Percentiles rank a stretch among this genome's conserved stretches.
phyloP scores from a whole-genome alignment of 331 rosid genomes.

The Quercus phellos region DNA sequence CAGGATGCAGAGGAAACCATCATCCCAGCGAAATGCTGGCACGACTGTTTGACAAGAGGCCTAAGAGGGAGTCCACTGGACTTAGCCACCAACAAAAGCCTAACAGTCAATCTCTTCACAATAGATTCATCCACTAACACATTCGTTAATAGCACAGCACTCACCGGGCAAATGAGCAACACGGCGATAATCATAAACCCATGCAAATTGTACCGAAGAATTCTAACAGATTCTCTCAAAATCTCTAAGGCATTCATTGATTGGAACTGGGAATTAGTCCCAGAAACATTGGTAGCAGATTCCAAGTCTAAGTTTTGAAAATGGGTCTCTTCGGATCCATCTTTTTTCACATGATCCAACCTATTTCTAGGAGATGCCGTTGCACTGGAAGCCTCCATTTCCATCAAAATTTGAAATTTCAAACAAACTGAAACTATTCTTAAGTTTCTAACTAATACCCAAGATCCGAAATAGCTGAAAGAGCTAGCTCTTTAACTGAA shows the following conservation, averaged over 20 bases:
- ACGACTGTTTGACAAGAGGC: slow-evolving; percentile 73
- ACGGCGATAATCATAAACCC: slow-evolving; percentile 61
- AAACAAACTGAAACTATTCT: background rate
- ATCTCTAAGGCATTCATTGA: slow-evolving; percentile 90
- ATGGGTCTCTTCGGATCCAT: slow-evolving; percentile 46
- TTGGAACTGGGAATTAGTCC: slow-evolving; percentile 29
- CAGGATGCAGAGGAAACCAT: slow-evolving; percentile 53
- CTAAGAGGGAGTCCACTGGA: slow-evolving; percentile 82
- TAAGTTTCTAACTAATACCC: background rate
- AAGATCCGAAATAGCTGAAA: slow-evolving; percentile 10
- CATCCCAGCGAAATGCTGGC: slow-evolving; percentile 67
- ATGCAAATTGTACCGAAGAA: slow-evolving; percentile 75
- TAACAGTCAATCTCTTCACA: slow-evolving; percentile 56
- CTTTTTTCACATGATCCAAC: slow-evolving; percentile 43
- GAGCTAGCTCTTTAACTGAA: background rate
- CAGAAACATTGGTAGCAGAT: slow-evolving; percentile 21
- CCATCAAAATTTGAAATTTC: background rate
- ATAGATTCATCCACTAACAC: slow-evolving; percentile 53
- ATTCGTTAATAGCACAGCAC: slow-evolving; percentile 71
- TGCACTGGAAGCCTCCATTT: slow-evolving; percentile 35
- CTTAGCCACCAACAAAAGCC: slow-evolving; percentile 69
- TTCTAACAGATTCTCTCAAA: slow-evolving; percentile 72
- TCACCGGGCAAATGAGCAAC: slow-evolving; percentile 77
- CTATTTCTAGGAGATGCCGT: slow-evolving; percentile 52
- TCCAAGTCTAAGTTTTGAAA: slow-evolving; percentile 30